Evolutionary conservation across 257 asterid species (phyloP).

Genomic region (Solanum etuberosum): DNA sequence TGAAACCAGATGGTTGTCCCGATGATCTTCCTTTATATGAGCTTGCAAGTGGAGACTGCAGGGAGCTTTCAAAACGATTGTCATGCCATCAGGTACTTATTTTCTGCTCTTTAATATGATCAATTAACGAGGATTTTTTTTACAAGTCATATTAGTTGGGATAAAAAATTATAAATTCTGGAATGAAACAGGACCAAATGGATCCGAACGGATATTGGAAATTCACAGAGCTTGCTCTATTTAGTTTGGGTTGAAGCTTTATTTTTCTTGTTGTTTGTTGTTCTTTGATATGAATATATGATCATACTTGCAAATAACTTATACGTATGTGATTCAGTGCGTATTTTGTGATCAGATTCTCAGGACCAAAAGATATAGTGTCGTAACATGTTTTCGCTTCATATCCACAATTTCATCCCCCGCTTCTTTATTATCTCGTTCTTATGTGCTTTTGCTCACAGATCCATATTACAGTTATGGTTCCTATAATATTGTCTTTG

Average conservation of each 20-base stretch:
- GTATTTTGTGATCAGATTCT: neutral
- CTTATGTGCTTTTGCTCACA: neutral
- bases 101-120: neutral
- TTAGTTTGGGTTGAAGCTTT: neutral
- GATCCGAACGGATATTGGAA: neutral
- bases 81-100: slow-evolving; percentile 74
- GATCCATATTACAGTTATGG: neutral
- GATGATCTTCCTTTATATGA: slow-evolving; percentile 70
- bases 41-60: slow-evolving; percentile 45
- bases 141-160: neutral
- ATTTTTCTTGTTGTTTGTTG: neutral
- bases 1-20: slow-evolving; percentile 80
- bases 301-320: neutral
- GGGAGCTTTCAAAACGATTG: slow-evolving; percentile 56
- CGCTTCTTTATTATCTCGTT: neutral
- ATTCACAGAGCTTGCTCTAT: neutral
- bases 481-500: neutral
- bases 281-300: neutral
- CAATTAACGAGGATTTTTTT: neutral
- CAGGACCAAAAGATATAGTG: neutral
- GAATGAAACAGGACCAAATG: neutral
- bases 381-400: neutral
- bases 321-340: neutral
- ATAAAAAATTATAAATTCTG: neutral
- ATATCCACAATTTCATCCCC: neutral